Base-by-base conservation (phyloP, 345 rosid genomes). In the Psidium friedrichsthalianum region DNA sequence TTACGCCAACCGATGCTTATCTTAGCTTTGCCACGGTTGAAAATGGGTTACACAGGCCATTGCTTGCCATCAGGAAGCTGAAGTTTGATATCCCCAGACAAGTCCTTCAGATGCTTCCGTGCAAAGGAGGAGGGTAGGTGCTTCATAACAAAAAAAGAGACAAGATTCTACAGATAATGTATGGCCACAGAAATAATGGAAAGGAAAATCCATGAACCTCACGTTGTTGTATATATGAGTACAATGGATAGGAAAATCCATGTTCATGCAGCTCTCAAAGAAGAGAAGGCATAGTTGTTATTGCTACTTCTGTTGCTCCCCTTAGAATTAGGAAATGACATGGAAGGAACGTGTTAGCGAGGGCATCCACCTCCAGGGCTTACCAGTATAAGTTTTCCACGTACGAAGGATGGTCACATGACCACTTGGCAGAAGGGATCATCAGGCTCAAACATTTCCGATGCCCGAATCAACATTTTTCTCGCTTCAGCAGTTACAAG, bases 371-470 rank as follows among this genome's bases (percentile, higher is more conserved):
- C 52, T 22, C 83, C 49, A 42, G 40, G 84, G 85, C 92, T 91
- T 88, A 96, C 99, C 99, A 96, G 92, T 55, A 94, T 94, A 87
- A 98, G 95, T 82, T 95, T 95, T 88, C 95, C 90, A 89, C 93
- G 94, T 56, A 96, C 84, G 88, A 95, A 95, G 20, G 98, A 96
- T 80, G 99, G 99, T 85, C 97, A 91, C 80, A 96, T 88, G 86
- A 94, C 95, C 69, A 96, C 98, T 92, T 97, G 92, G 84, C 96
- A 96, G 90, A 94, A 95, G 86, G 97, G 97, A 87, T 93, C 93
- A 21, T 89, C 81, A n/a, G 98, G 97, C 87, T 92, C 95, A 80
- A 95, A 96, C n/a, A 93, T 86, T 90, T 95, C 93, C 29, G 98
- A 95, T 40, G 95, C 95, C 88, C 91, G 95, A 64, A 95, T 86